phyloP scores from a whole-genome alignment of 495 filamentous ascomycete species.

The Copromyces sp. region DNA sequence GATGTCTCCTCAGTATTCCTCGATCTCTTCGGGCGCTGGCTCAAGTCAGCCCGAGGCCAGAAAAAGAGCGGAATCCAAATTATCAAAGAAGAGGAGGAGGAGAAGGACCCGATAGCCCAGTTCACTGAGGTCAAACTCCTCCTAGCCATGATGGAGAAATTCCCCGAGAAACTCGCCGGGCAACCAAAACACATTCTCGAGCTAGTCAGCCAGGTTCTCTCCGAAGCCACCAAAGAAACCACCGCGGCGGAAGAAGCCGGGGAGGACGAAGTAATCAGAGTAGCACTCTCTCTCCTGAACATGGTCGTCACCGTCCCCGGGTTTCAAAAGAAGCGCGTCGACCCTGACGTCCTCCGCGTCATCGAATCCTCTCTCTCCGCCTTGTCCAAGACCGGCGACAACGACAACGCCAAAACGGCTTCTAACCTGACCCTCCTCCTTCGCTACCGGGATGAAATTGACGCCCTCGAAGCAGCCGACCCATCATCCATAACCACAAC shows the following conservation, averaged over 20 bases:
- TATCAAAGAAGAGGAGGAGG: slow-evolving; percentile 24
- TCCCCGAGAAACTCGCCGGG: slow-evolving; percentile 57
- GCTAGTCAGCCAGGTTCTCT: slow-evolving; percentile 50
- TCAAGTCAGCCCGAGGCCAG: slow-evolving; percentile 25
- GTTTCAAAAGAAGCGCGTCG: slow-evolving; percentile 43
- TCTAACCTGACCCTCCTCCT: slow-evolving; percentile 48
- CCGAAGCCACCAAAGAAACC: slow-evolving; percentile 10
- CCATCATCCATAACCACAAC: not conserved
- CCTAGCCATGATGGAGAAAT: slow-evolving; percentile 54
- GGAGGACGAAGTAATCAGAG: slow-evolving; percentile 43
- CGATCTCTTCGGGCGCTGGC: slow-evolving; percentile 52
- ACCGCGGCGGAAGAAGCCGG: slow-evolving; percentile 2
- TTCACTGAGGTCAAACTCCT: slow-evolving; percentile 54
- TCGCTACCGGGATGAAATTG: slow-evolving; percentile 40
- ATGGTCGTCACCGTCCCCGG: slow-evolving; percentile 54
- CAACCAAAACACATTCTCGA: slow-evolving; percentile 53
- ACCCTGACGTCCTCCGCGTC: slow-evolving; percentile 30
- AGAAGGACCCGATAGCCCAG: slow-evolving; percentile 33
- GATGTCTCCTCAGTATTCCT: slow-evolving; percentile 54
- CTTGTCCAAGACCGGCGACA: slow-evolving; percentile 27
- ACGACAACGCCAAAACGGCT: slow-evolving; percentile 41
- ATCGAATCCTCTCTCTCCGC: slow-evolving; percentile 42
- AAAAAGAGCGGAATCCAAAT: slow-evolving; percentile 9
- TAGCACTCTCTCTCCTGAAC: slow-evolving; percentile 58
- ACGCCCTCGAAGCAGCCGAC: slow-evolving; percentile 5